phyloP scores from a whole-genome alignment of 495 filamentous ascomycete genomes.

The Xylaria cubensis region DNA sequence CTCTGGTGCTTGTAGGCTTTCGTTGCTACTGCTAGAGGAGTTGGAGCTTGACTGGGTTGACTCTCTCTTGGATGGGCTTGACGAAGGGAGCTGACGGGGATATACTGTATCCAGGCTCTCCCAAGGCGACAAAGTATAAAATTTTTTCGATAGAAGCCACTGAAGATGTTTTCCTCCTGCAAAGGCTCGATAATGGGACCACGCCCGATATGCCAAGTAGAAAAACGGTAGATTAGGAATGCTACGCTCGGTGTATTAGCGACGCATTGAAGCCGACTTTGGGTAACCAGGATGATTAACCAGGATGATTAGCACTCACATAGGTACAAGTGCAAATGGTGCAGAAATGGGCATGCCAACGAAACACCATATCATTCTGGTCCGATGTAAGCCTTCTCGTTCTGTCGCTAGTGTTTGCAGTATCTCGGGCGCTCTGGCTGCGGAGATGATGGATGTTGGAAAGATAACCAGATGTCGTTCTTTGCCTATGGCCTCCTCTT shows the following conservation, averaged over 20 bases:
- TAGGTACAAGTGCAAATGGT: conserved; percentile 79
- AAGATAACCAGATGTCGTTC: conserved; percentile 78
- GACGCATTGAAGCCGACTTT: background rate
- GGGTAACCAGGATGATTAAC: background rate
- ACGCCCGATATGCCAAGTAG: conserved; percentile 83
- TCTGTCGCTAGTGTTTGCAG: conserved; percentile 76
- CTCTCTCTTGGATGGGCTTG: conserved; percentile 34
- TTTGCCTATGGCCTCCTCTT: conserved; percentile 67
- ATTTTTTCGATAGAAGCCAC: conserved; percentile 74
- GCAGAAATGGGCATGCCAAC: conserved; percentile 82
- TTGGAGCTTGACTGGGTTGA: conserved; percentile 44
- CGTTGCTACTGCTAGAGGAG: conserved; percentile 24
- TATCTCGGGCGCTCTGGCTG: conserved; percentile 64
- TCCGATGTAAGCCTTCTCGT: conserved; percentile 75
- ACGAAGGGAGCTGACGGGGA: conserved; percentile 36
- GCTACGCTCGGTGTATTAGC: conserved; percentile 50
- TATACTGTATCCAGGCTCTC: conserved; percentile 76
- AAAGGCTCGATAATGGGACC: conserved; percentile 74
- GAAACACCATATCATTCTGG: conserved; percentile 79
- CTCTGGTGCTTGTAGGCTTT: conserved; percentile 53
- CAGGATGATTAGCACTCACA: conserved; percentile 63
- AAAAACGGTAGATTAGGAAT: conserved; percentile 98
- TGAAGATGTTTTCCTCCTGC: conserved; percentile 84
- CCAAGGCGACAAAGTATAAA: conserved; percentile 69
- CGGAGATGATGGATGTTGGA: conserved; percentile 70